These are phyloP conservation scores for apple (Malus domestica) DNA, from an alignment of 306 rosid genomes.

Conservation along the genomic window DNA sequence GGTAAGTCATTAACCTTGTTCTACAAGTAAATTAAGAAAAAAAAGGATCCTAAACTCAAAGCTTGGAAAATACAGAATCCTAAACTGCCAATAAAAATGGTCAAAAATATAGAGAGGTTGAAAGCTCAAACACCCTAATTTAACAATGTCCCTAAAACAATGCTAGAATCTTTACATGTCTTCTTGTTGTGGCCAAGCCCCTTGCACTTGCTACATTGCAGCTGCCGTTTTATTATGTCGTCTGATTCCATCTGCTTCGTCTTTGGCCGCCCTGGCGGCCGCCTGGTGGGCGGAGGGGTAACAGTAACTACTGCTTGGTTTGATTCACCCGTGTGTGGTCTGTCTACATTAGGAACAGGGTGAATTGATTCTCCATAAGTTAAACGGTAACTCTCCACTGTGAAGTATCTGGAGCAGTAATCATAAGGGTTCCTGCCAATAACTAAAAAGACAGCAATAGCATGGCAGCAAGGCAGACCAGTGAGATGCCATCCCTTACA, in stretches of 20 bases:
- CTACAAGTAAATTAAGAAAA: not conserved
- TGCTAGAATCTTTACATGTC: constrained; percentile 59
- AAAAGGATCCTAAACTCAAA: not conserved
- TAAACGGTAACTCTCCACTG: constrained; percentile 53
- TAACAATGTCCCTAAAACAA: constrained; percentile 14
- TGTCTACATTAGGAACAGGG: constrained; percentile 74
- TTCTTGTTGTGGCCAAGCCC: constrained; percentile 97
- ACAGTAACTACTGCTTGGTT: constrained; percentile 36
- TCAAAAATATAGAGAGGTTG: not conserved
- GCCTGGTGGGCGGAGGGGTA: constrained; percentile 90
- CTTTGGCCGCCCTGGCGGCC: constrained; percentile 95
- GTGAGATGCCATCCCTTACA: constrained; percentile 85
- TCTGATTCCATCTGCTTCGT: constrained; percentile 54
- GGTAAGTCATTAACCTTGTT: not conserved
- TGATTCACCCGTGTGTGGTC: constrained; percentile 39
- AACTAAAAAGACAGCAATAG: constrained; percentile 67
- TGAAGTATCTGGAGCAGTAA: constrained; percentile 74
- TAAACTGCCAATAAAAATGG: not conserved
- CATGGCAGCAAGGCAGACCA: constrained; percentile 93
- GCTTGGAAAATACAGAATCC: not conserved
- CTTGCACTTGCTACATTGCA: constrained; percentile 94
- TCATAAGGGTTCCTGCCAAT: constrained; percentile 64
- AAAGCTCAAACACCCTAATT: constrained; percentile 19
- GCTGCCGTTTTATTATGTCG: constrained; percentile 81
- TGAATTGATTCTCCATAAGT: constrained; percentile 74